Conservation (phyloP, 305 asterid genomes). For the Fraxinus albicans region DNA sequence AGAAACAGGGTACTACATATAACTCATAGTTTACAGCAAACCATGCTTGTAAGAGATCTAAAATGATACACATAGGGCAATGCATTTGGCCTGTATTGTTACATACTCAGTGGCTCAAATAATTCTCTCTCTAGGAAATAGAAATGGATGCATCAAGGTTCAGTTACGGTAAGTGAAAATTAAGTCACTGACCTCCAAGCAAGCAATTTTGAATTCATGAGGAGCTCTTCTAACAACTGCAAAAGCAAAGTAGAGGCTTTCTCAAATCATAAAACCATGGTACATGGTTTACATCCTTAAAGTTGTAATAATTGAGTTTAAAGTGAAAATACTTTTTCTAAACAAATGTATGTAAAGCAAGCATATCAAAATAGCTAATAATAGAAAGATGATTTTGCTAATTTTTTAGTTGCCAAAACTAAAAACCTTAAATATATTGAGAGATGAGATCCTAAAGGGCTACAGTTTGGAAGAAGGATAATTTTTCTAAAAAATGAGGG, state of each 20-base stretch:
- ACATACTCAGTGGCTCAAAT: background rate
- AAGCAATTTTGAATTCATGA: conserved; percentile 89
- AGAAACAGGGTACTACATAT: no score
- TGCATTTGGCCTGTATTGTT: no score
- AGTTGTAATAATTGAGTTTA: background rate
- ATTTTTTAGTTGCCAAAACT: background rate
- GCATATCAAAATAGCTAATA: background rate
- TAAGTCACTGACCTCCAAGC: conserved; percentile 73
- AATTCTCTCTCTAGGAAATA: background rate
- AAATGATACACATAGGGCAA: background rate
- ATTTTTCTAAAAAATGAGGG: background rate
- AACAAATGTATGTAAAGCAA: background rate
- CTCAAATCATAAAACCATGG: conserved; percentile 17
- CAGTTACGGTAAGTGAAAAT: conserved; percentile 4
- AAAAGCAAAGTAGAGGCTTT: conserved; percentile 31
- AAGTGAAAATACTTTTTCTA: background rate
- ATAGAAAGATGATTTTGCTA: background rate
- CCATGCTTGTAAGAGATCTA: background rate
- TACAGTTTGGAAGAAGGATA: background rate
- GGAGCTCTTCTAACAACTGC: conserved; percentile 98
- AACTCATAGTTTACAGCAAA: background rate
- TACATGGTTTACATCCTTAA: background rate
- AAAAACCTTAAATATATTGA: background rate
- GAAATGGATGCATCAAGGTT: background rate
- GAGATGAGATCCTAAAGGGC: background rate